Base-by-base conservation (phyloP, 805 yeast genomes). In the Saturnispora serradocipensis region DNA sequence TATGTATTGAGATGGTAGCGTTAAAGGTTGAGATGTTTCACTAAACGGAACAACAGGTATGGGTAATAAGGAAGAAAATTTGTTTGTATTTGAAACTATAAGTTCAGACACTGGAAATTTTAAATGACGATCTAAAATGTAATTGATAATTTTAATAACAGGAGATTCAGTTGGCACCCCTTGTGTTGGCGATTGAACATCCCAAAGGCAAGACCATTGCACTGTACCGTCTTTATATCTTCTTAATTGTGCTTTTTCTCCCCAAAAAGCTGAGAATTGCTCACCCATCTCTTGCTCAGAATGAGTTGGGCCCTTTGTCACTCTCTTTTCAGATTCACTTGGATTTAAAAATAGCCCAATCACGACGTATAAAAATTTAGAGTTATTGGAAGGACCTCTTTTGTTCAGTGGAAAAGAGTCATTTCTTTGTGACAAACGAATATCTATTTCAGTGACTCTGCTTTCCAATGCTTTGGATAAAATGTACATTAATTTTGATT, bases 181-280 rank as follows among this genome's bases (percentile, higher is more conserved):
- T 22, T 46, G 35, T 16, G 20, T 22, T 5, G 32, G 27, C 2
- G 40, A 24, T 5, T 78, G 71, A 4, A 77, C 70, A 5, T 72
- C 67, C 98, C 98, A 93, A 30, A 89, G 84, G 51, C 93, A 95
- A 65, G 96, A 86, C 67, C 93, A 95, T 55, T 81, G 83, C 54
- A 93, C 89, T 4, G 84, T 74, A 38, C 97, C 97, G 67, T 93
- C 96, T 62, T 87, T 89, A 71, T 91, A 93, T 64, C 93, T 80
- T 72, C 99, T 81, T 51, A 93, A 73, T 13, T 93, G 87, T 0
- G 95, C 81, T 57, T 80, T 84, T 9, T 77, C 62, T 10, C 97
- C 97, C 99, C 99, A 93, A 63, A 93, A 90, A 5, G 78, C 70
- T 58, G 86, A 79, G 71, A 93, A 93, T 50, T 76, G 73, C 6